These are phyloP conservation scores for Trichoderma hamatum DNA, from an alignment of 2,329 filamentous ascomycete species.

Conservation along the genomic window DNA sequence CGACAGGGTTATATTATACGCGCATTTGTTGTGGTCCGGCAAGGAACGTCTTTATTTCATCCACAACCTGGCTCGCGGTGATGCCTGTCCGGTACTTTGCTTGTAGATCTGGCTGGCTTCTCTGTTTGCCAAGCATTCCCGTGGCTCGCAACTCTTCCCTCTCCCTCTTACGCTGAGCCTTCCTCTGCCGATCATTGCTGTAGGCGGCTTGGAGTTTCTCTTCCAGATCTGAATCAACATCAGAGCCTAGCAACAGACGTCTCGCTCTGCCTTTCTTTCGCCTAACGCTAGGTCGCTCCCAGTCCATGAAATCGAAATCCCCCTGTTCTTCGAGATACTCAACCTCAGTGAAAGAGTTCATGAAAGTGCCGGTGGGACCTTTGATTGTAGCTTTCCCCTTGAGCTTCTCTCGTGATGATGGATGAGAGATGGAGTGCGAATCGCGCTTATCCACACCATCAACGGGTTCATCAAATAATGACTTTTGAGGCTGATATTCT, in stretches of 20 bases:
- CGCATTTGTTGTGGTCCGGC: constrained; percentile 65
- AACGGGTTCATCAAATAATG: background rate
- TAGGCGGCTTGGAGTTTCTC: constrained; percentile 60
- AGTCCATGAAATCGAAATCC: constrained; percentile 85
- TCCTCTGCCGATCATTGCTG: constrained; percentile 70
- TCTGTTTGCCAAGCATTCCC: constrained; percentile 67
- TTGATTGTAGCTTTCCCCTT: background rate
- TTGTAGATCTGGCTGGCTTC: constrained; percentile 62
- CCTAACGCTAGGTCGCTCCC: constrained; percentile 68
- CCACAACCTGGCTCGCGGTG: constrained; percentile 67
- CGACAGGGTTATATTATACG: constrained; percentile 34
- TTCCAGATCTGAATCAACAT: constrained; percentile 69
- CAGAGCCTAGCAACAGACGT: constrained; percentile 54
- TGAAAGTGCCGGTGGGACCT: no score
- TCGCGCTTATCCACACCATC: background rate
- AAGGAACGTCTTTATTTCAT: constrained; percentile 74
- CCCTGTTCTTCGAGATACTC: constrained; percentile 49
- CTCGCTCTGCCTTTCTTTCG: constrained; percentile 65
- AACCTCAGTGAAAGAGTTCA: background rate
- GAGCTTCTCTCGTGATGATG: background rate
- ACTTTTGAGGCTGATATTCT: background rate
- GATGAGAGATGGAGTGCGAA: background rate
- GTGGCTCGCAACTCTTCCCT: constrained; percentile 69
- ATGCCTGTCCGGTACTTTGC: constrained; percentile 76
- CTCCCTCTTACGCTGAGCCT: constrained; percentile 69